Base-by-base conservation (phyloP, 805 yeast genomes). In the Wickerhamomyces xylosicus region DNA sequence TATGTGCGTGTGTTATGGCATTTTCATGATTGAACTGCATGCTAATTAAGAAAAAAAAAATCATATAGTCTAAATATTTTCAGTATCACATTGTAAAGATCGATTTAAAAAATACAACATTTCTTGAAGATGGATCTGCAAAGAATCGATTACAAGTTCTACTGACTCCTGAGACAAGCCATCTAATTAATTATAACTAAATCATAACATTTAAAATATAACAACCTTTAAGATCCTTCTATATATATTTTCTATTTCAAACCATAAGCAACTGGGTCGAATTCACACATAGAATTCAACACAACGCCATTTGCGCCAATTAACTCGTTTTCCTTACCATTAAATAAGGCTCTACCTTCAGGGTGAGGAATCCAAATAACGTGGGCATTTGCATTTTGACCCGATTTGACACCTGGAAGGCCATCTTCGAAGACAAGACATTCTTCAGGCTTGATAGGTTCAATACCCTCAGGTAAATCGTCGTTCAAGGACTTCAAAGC, bases 331-430 rank as follows among this genome's bases (percentile, higher is more conserved):
- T 76, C 71, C 33, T 70, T 68, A 8, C 77, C 74, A 14, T 61
- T 54, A 46, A 84, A 59, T 7, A 73, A 71, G 16, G 66, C 63
- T 27, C 72, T 52, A 0, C 95, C 95, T 41, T 83, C 74, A 19
- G 70, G 69, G 58, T 90, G 90, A 9, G 98, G 97, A 13, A 89
- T 82, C 98, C 97, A 92, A 36, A 90, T 71, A n/a, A 90, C 95
- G 39, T 69, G 70, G 13, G 85, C 83, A 10, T 87, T 89, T 28
- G 95, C 86, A 15, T 83, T 78, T 40, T 71, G 72, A 13, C 95
- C 98, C 3, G 95, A 80, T 15, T 65, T 54, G 18, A 90, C 90
- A 3, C 99, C 99, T 1, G 95, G 89, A 34, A 87, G 66, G 3
- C 96, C 97, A 61, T 92, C 99, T 64, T 92, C 98, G 59, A 92